Percentiles rank a stretch among this genome's conserved stretches.
These are phyloP conservation scores for Chrysoporthe puriensis DNA, from an alignment of 2,329 filamentous ascomycete species.

Conservation along the genomic window DNA sequence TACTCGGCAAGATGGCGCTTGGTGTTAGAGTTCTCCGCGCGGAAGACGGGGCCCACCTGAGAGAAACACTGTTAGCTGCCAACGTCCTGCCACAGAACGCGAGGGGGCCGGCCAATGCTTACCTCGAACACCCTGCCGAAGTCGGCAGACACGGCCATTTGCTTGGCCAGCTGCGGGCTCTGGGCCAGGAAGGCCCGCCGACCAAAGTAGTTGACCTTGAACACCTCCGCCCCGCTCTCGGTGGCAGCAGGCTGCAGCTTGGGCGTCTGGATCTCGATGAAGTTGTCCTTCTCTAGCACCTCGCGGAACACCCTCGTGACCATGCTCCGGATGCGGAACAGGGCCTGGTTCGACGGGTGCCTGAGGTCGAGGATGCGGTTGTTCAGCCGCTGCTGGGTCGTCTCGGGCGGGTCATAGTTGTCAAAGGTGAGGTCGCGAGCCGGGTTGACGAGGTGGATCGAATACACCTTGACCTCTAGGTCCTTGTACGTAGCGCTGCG, in stretches of 20 bases:
- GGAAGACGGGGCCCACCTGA: constrained; percentile 80
- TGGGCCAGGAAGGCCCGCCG: constrained; percentile 87
- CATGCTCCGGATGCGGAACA: constrained; percentile 84
- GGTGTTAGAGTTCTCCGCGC: constrained; percentile 94
- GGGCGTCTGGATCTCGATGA: constrained; percentile 92
- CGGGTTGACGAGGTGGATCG: constrained; percentile 55
- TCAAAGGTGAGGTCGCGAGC: constrained; percentile 54
- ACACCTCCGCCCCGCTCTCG: constrained; percentile 89
- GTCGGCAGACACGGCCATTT: constrained; percentile 89
- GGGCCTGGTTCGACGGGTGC: constrained; percentile 82
- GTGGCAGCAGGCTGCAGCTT: constrained; percentile 90
- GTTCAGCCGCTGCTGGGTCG: constrained; percentile 65
- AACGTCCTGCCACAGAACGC: background rate
- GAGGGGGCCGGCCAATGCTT: constrained; percentile 29
- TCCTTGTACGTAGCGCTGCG: constrained; percentile 76
- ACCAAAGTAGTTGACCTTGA: constrained; percentile 90
- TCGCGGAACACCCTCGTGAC: constrained; percentile 80
- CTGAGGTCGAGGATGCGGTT: constrained; percentile 85
- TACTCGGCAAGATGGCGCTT: constrained; percentile 94
- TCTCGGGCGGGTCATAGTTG: constrained; percentile 51
- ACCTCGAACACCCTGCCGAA: constrained; percentile 85
- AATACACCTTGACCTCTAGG: constrained; percentile 72
- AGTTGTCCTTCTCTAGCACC: constrained; percentile 73
- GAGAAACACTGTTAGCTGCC: constrained; percentile 1
- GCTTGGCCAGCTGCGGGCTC: constrained; percentile 89